Evolutionary conservation across 2,329 filamentous ascomycete genomes (phyloP).

Genomic region (Arachnomyces sp.): DNA sequence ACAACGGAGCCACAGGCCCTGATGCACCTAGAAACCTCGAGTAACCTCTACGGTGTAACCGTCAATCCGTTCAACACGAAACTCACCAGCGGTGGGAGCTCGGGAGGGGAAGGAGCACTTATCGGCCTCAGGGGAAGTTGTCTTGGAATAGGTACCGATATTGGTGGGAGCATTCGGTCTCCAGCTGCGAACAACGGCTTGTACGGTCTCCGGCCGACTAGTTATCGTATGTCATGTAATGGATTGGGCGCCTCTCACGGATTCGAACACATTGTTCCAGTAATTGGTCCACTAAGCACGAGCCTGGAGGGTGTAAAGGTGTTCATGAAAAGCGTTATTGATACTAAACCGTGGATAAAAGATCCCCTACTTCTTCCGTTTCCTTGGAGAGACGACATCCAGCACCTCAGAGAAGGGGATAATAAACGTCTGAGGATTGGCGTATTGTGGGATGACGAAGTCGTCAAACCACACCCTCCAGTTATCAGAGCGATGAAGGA

Average conservation of each 20-base stretch:
- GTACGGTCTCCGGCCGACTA: slow-evolving; percentile 34
- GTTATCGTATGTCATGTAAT: slow-evolving; percentile 28
- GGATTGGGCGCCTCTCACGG: slow-evolving; percentile 18
- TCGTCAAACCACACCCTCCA: slow-evolving; percentile 55
- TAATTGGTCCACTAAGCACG: slow-evolving; percentile 23
- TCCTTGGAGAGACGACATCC: slow-evolving; percentile 26
- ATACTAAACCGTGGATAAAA: slow-evolving; percentile 28
- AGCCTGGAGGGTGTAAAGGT: slow-evolving; percentile 19
- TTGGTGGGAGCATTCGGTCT: slow-evolving; percentile 41
- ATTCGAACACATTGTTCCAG: slow-evolving; percentile 18
- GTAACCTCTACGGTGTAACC: slow-evolving; percentile 54
- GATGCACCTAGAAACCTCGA: slow-evolving; percentile 54
- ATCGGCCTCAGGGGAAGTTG: slow-evolving; percentile 52
- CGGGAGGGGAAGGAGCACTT: slow-evolving; percentile 60
- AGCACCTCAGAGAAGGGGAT: slow-evolving; percentile 13
- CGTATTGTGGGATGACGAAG: slow-evolving; percentile 52
- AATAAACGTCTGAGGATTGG: slow-evolving; percentile 51
- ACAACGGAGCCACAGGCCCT: slow-evolving; percentile 45
- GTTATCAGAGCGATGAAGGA: slow-evolving; percentile 47
- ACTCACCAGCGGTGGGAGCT: slow-evolving; percentile 58
- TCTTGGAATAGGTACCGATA: slow-evolving; percentile 58
- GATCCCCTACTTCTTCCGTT: slow-evolving; percentile 31
- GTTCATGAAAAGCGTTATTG: slow-evolving; percentile 27
- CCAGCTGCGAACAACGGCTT: slow-evolving; percentile 36
- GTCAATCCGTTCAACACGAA: slow-evolving; percentile 58